phyloP scores from a whole-genome alignment of 257 asterid genomes.

The Solanum ossicruentum region DNA sequence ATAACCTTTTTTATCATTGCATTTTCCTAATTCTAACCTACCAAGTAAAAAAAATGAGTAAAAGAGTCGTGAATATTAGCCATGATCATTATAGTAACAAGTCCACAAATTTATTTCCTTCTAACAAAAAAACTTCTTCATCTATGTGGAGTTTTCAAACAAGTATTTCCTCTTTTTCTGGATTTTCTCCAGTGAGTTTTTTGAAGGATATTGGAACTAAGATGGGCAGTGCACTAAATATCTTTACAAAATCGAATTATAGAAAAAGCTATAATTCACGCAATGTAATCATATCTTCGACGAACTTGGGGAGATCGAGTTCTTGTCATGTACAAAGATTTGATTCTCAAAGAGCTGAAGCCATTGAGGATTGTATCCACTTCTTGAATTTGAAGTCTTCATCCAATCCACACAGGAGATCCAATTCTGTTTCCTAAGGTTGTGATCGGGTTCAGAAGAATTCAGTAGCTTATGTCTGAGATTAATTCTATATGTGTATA shows the following conservation, averaged over 20 bases:
- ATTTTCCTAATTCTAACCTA: background rate
- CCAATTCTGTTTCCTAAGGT: slow-evolving; percentile 36
- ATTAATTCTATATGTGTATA: background rate
- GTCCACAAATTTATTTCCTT: background rate
- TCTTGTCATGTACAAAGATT: slow-evolving; percentile 48
- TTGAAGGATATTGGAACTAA: slow-evolving; percentile 35
- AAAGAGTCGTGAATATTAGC: slow-evolving; percentile 30
- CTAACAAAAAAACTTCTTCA: slow-evolving; percentile 11
- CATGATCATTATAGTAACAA: slow-evolving; percentile 1
- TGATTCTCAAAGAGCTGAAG: slow-evolving; percentile 81
- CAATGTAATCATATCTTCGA: slow-evolving; percentile 40
- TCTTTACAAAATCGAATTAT: slow-evolving; percentile 2
- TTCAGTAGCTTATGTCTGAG: background rate
- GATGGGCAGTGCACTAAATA: slow-evolving; percentile 32
- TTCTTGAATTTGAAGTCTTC: slow-evolving; percentile 63
- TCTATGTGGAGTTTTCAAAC: background rate
- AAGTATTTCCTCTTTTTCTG: background rate
- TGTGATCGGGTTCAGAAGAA: background rate
- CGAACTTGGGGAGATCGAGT: slow-evolving; percentile 44
- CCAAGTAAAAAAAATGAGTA: slow-evolving; percentile 1
- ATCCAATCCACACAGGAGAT: slow-evolving; percentile 29
- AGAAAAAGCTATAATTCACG: slow-evolving; percentile 29
- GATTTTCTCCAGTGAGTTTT: slow-evolving; percentile 23
- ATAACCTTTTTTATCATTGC: background rate
- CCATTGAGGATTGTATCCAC: slow-evolving; percentile 83